Conservation (phyloP, 225 moss, liverwort and hornwort species). For the Pseudoscleropodium purum region DNA sequence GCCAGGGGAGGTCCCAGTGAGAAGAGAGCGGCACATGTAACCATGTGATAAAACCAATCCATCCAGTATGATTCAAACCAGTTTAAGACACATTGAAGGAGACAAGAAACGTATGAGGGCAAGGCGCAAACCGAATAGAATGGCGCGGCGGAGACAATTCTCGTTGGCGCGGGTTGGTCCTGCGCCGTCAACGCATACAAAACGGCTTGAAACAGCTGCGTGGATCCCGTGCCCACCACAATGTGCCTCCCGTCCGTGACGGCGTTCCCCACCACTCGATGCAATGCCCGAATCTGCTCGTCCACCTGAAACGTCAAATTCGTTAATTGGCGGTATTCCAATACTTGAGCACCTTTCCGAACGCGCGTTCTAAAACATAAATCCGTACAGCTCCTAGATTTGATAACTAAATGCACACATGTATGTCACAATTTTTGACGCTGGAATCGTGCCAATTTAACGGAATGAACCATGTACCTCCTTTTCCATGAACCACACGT, state of each 20-base stretch:
- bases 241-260: conserved; percentile 56
- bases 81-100: background rate
- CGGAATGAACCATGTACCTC: conserved; percentile 14
- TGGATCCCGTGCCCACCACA: conserved; percentile 76
- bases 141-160: conserved; percentile 48
- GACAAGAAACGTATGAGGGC: background rate
- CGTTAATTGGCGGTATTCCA: background rate
- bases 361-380: too few relatives aligned
- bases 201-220: conserved; percentile 66
- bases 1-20: background rate
- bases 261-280: conserved; percentile 60
- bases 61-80: background rate
- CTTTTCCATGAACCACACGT: conserved; percentile 73
- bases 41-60: background rate
- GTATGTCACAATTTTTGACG: background rate
- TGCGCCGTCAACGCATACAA: conserved; percentile 58
- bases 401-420: background rate
- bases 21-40: background rate
- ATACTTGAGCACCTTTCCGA: background rate
- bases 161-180: conserved; percentile 28
- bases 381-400: background rate
- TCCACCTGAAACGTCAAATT: background rate
- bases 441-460: background rate
- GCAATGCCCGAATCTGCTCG: conserved; percentile 45
- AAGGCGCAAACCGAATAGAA: conserved; percentile 53